Percentiles rank a stretch among this genome's conserved stretches.
These are phyloP conservation scores for Mucor piriformis DNA, from an alignment of 371 early-diverging fungal species.

Conservation along the genomic window DNA sequence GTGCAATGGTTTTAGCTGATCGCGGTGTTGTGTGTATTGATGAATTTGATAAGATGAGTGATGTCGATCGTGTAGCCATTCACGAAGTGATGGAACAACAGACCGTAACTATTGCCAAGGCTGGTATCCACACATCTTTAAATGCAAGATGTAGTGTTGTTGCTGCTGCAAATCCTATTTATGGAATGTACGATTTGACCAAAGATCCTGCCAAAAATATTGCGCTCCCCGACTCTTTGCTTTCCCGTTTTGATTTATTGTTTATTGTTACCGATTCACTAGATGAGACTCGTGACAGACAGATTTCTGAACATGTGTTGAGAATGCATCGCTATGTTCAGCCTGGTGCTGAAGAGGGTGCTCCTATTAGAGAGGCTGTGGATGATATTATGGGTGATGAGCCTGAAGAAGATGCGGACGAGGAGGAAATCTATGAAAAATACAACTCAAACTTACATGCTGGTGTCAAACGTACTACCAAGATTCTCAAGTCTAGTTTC, in stretches of 20 bases:
- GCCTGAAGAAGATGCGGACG: slow-evolving; percentile 53
- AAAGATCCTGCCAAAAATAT: slow-evolving; percentile 94
- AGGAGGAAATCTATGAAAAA: slow-evolving; percentile 78
- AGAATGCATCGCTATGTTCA: slow-evolving; percentile 92
- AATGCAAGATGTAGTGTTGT: slow-evolving; percentile 99
- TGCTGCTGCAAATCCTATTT: slow-evolving; percentile 99
- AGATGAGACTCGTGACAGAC: slow-evolving; percentile 83
- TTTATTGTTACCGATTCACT: slow-evolving; percentile 96
- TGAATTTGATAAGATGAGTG: slow-evolving; percentile 99
- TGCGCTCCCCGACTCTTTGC: slow-evolving; percentile 95
- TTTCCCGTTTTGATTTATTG: slow-evolving; percentile 98
- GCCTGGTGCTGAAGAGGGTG: slow-evolving; percentile 86
- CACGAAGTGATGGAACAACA: slow-evolving; percentile 99
- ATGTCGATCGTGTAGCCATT: slow-evolving; percentile 98
- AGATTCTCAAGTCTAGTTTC: slow-evolving; percentile 75
- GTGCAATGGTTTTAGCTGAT: slow-evolving; percentile 99
- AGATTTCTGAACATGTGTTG: slow-evolving; percentile 90
- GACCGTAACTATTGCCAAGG: slow-evolving; percentile 97
- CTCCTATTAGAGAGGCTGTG: slow-evolving; percentile 67
- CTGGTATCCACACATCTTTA: slow-evolving; percentile 97
- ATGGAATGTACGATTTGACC: slow-evolving; percentile 85
- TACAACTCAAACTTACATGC: slow-evolving; percentile 74
- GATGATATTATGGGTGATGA: slow-evolving; percentile 59
- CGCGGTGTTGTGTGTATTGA: slow-evolving; percentile 99
- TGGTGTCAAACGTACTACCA: slow-evolving; percentile 54